Evolutionary conservation across 805 yeast species (phyloP), one percentile per base, ranked within the genome.

Genomic region (Schwanniomyces yamadae): DNA sequence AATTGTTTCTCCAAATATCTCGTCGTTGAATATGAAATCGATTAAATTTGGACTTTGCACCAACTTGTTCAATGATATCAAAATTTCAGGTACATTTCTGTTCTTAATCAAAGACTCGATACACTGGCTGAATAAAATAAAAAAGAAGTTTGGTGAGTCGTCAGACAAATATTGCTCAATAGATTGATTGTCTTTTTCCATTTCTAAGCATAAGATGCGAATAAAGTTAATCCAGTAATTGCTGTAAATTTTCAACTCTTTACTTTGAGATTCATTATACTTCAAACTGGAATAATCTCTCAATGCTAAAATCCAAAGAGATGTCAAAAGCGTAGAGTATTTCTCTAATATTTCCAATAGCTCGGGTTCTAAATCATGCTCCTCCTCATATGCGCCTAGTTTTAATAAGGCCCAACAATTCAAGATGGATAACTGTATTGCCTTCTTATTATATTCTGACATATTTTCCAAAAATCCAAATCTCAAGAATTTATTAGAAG

Each of bases 71-170:
- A 65, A 48, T 0, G 69, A 62, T 1, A 61, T 63, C 40, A 90
- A 56, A 0, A 84, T 80, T 2, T 64, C 63, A 9, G 74, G 50
- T 3, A 80, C 74, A 34, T 65, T 54, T 33, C 72, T 74, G 31
- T 63, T 63, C 35, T 52, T 61, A 12, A 83, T 73, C 42, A 89
- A 66, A 0, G 83, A 76, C 48, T 86, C 95, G 31, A 89, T 71
- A 54, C 96, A 87, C 46, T 86, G 84, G 8, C 96, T 85, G 61
- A 84, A 85, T 25, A 90, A 57, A 20, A 89, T 82, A 52, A 87
- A 84, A 58, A 84, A 81, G 46, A 89, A 84, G 42, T 77, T 78
- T 4, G 73, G 68, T 1, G 77, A 63, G 42, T 82, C 89, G 8
- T 73, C 78, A 4, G 69, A 73, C 29, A 86, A 55, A 23, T 77